These are phyloP conservation scores for Pythium catenulatum DNA, from an alignment of 352 stramenopile genomes.

Conservation along the genomic window DNA sequence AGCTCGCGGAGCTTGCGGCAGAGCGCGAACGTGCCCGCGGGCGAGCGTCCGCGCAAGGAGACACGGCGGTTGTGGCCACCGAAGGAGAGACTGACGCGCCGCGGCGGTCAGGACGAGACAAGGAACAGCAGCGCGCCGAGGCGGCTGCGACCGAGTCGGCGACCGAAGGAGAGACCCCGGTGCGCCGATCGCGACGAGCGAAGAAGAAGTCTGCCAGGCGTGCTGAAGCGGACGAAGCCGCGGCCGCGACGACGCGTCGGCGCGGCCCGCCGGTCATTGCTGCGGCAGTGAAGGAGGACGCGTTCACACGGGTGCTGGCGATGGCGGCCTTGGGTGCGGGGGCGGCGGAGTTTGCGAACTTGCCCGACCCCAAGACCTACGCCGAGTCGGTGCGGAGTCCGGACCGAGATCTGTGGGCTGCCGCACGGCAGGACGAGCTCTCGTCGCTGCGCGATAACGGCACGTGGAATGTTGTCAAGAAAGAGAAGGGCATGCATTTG, in stretches of 20 bases:
- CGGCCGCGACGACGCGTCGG: not conserved
- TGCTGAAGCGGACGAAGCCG: not conserved
- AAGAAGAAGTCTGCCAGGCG: not conserved
- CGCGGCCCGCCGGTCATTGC: not conserved
- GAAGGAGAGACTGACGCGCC: not conserved
- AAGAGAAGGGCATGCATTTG: not conserved
- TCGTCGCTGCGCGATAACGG: not conserved
- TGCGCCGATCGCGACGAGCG: not conserved
- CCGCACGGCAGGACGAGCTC: not conserved
- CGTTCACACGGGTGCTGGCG: no score
- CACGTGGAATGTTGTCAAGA: not conserved
- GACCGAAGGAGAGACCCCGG: not conserved
- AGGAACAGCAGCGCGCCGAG: not conserved
- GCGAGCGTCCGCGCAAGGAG: not conserved
- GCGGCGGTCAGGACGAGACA: not conserved
- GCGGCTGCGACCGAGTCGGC: not conserved
- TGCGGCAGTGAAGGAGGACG: no score
- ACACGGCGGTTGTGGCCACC: not conserved
- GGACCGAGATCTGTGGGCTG: not conserved
- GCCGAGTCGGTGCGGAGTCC: not conserved
- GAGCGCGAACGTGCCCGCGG: not conserved
- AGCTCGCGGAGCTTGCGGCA: conserved; percentile 24
- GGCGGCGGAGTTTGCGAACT: not conserved
- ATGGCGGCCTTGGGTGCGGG: not conserved
- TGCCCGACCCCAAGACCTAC: conserved; percentile 26